Evolutionary conservation across 306 rosid genomes (phyloP).

Genomic region (Benincasa hispida): DNA sequence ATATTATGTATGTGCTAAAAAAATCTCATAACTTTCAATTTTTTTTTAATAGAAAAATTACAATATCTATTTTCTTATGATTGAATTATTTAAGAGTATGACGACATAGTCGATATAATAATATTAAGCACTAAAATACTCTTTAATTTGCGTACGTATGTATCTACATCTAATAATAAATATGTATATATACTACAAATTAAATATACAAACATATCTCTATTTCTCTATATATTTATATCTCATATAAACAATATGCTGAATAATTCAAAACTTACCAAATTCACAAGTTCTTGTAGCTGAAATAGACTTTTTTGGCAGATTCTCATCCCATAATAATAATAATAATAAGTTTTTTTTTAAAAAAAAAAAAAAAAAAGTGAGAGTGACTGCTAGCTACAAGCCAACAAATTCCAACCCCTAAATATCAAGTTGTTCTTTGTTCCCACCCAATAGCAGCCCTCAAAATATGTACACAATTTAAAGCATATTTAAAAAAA

Average conservation of each 20-base stretch:
- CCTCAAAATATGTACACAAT: not conserved
- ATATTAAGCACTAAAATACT: too few relatives aligned
- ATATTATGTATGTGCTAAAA: too few relatives aligned
- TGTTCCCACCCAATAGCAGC: constrained; percentile 6
- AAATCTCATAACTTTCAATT: too few relatives aligned
- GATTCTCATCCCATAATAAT: too few relatives aligned
- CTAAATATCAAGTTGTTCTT: constrained; percentile 1
- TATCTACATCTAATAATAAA: not conserved
- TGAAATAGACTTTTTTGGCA: not conserved
- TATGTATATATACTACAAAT: not conserved
- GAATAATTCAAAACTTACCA: not conserved
- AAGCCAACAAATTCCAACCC: constrained; percentile 4
- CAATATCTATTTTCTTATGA: not conserved
- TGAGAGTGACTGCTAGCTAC: not conserved
- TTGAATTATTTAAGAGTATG: not conserved
- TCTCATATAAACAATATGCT: not conserved
- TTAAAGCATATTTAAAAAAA: not conserved
- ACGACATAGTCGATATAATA: too few relatives aligned
- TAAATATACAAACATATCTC: not conserved
- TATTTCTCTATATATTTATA: not conserved
- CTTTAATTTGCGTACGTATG: not conserved
- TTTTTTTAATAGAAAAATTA: not conserved
- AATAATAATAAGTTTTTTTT: too few relatives aligned
- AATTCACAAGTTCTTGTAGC: not conserved
- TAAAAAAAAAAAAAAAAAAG: not conserved